Base-by-base conservation (phyloP, 352 stramenopile species). In the Pythium aristosporum region DNA sequence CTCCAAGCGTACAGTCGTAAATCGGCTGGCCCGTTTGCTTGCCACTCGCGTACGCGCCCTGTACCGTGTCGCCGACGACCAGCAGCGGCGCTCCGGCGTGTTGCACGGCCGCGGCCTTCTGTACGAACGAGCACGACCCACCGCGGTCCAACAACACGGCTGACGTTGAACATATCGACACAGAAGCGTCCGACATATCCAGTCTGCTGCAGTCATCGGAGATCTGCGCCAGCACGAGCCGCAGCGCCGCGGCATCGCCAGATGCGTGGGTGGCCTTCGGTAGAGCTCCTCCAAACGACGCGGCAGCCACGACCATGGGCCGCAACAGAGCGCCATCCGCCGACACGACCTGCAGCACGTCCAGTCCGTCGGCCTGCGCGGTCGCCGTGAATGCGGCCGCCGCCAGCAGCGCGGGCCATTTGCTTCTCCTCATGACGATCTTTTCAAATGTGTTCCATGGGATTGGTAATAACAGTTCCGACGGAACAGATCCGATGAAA, bases 1-100 rank as follows among this genome's bases (percentile, higher is more conserved):
- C 51, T 7, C 82, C 82, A 21, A 84, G 61, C 2, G 61, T 32
- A 55, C 79, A 91, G 65, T 91, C 75, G 61, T 77, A 87, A n/a
- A 71, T 63, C 0, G 44, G 25, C 12, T 32, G 42, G 11, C 69
- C 68, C 3, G 54, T 56, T 28, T 69, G 57, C 13, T 63, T 52
- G 44, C 71, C 55, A 25, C 65, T 75, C 2, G 55, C 54, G 32
- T 77, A 73, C 2, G 77, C 82, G 3, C 76, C 79, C 3, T 63
- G 47, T 9, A 88, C 61, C 3, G 77, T 82, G 60, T 91, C 79
- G 0, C 76, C 68, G 21, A 91, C 63, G 32, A 88, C 49, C 18
- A 88, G 48, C 12, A 91, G 60, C 21, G 76, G 56, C 3, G 76
- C 76, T 0, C 69, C 71, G 0, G 69, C 63, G 0, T 55, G 25